These are phyloP conservation scores for Agroathelia rolfsii DNA, from an alignment of 1,284 basidiomycete species.

Conservation along the genomic window DNA sequence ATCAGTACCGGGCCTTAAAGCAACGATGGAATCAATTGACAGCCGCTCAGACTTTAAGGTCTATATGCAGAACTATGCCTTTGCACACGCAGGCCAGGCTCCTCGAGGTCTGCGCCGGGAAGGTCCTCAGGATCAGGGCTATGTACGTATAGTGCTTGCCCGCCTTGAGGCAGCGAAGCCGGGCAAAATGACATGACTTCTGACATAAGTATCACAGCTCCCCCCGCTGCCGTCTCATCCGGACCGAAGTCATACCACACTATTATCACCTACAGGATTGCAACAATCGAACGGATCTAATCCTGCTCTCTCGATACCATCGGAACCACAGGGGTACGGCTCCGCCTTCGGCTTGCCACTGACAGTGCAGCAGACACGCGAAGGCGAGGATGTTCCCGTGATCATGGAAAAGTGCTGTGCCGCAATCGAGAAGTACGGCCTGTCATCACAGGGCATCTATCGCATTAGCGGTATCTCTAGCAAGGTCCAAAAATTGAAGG, in stretches of 20 bases:
- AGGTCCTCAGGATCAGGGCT: slow-evolving; percentile 79
- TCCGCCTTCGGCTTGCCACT: slow-evolving; percentile 89
- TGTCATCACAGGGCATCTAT: slow-evolving; percentile 86
- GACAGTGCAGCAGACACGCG: slow-evolving; percentile 83
- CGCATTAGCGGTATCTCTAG: slow-evolving; percentile 88
- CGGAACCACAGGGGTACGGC: slow-evolving; percentile 51
- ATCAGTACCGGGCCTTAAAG: slow-evolving; percentile 70
- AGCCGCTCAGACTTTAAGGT: slow-evolving; percentile 90
- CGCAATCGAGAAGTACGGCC: slow-evolving; percentile 85
- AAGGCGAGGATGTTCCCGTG: slow-evolving; percentile 81
- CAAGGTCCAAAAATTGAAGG: slow-evolving; percentile 79
- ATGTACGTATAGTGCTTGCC: slow-evolving; percentile 44
- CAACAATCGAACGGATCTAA: too few relatives aligned
- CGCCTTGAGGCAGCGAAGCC: too few relatives aligned
- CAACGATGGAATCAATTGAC: slow-evolving; percentile 86
- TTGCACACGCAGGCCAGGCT: slow-evolving; percentile 58
- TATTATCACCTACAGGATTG: slow-evolving; percentile 4
- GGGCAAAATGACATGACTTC: too few relatives aligned
- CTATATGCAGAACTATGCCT: slow-evolving; percentile 96
- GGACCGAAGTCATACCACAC: slow-evolving; percentile 16
- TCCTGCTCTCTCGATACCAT: too few relatives aligned
- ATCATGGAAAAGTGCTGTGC: slow-evolving; percentile 86
- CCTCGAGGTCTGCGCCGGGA: slow-evolving; percentile 69
- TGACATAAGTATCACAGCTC: slow-evolving; percentile 30
- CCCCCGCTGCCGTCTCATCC: slow-evolving; percentile 46